Conservation (phyloP, 2,329 filamentous ascomycete species). For the Teratosphaeriaceae sp. region DNA sequence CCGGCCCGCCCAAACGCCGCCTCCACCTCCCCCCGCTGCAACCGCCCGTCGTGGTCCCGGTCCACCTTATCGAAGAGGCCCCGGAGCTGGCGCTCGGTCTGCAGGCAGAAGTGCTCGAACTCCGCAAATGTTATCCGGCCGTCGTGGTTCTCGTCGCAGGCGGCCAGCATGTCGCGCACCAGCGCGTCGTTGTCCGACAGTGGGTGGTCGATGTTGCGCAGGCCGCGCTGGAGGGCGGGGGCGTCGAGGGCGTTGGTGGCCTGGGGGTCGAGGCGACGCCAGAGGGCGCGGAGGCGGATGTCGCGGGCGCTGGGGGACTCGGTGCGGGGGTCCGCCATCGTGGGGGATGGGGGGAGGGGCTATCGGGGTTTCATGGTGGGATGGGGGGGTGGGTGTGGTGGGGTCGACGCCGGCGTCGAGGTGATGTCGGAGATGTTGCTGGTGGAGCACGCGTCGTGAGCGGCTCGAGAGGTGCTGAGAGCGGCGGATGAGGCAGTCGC, state of each 20-base stretch:
- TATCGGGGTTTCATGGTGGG: conserved; percentile 16
- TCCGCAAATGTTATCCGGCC: conserved; percentile 90
- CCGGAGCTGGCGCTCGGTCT: conserved; percentile 78
- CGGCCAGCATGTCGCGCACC: conserved; percentile 69
- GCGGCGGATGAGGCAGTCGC: too few species aligned
- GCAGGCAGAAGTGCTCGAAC: conserved; percentile 80
- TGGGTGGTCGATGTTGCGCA: conserved; percentile 85
- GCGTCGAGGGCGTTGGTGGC: conserved; percentile 75
- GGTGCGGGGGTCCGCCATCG: too few species aligned
- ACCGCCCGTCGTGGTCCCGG: conserved; percentile 71
- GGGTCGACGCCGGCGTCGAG: background rate
- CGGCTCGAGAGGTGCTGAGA: too few species aligned
- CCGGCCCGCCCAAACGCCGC: conserved; percentile 72
- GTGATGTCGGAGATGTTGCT: background rate
- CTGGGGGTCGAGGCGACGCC: conserved; percentile 72
- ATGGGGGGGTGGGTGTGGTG: background rate
- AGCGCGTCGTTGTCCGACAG: conserved; percentile 89
- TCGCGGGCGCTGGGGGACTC: conserved; percentile 76
- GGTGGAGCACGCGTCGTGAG: background rate
- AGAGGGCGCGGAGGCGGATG: conserved; percentile 74
- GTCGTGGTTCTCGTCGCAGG: conserved; percentile 81
- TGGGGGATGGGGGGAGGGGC: too few species aligned
- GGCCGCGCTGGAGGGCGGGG: conserved; percentile 73
- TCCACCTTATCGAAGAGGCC: conserved; percentile 83
- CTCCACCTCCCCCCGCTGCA: conserved; percentile 80